Evolutionary conservation across 2,329 filamentous ascomycete species (phyloP), one percentile per base, ranked within the genome.

Genomic region (Septoria petroselini): DNA sequence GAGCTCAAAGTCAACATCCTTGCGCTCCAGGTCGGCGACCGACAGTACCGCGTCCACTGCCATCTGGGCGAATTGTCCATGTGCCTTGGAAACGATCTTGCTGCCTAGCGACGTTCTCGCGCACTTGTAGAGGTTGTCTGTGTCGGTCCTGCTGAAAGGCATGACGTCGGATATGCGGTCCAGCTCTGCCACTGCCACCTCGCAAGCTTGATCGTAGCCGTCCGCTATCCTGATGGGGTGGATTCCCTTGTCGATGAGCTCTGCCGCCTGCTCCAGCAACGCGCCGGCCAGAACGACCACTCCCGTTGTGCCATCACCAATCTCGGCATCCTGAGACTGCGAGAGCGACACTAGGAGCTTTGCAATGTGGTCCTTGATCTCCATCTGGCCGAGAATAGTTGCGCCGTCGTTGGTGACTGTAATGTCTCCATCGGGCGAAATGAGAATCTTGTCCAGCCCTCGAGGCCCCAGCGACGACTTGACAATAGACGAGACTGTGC

Each of bases 321-420:
- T 98, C 75, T 98, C 93, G 63, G 97, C 91, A 66, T 98, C 93
- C 71, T 98, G 93, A 31, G 93, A 97, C 76, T 95, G 96, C 58
- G 93, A 97, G 33, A 98, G 84, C 70, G 96, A 91, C 41, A 98
- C 93, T 53, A 98, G 77, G 43, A 98, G 80, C 76, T 97, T 97
- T 56, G 93, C 93, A 55, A 98, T 90, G 72, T 97, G 91, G 79
- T 98, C 97, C 62, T 88, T 88, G 62, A 98, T 91, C 76, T 98
- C 93, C 93, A 98, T 98, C 80, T 95, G 66, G 64, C 88, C 85
- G 61, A 98, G 78, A 65, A 98, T 98, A 38, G 93, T 98, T 48
- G 94, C 94, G 65, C 93, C 93, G 75, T 98, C 93, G 76, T 98
- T 98, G 62, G 93, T 98, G 56, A 98, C 90, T 55, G 93, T 98